Conservation (phyloP, 2,329 filamentous ascomycete genomes). For the Colletotrichum sp. region DNA sequence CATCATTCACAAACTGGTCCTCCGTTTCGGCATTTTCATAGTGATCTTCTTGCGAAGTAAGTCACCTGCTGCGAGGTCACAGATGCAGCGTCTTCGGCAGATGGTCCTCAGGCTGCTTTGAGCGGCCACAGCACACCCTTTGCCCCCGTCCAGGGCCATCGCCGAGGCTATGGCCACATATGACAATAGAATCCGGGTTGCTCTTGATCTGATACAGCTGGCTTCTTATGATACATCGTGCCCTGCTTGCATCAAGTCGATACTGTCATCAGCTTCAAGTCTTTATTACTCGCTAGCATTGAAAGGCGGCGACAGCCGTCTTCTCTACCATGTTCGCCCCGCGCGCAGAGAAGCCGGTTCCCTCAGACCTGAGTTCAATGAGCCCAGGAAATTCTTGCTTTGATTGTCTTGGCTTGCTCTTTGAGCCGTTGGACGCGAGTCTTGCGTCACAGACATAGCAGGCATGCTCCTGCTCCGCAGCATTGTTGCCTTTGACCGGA, state of each 20-base stretch:
- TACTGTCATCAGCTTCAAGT: not conserved
- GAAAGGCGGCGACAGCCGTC: slow-evolving; percentile 74
- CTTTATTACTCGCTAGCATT: slow-evolving; percentile 59
- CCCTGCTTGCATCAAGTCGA: not conserved
- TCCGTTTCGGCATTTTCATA: slow-evolving; percentile 71
- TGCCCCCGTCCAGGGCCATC: not conserved
- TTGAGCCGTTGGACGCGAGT: slow-evolving; percentile 58
- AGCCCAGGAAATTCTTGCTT: slow-evolving; percentile 72
- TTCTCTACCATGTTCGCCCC: slow-evolving; percentile 84
- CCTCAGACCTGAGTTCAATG: slow-evolving; percentile 82
- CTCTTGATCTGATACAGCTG: not conserved
- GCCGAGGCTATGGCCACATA: not conserved
- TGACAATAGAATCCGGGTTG: not conserved
- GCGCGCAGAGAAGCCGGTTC: slow-evolving; percentile 91
- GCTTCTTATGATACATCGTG: not conserved
- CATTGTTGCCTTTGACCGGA: slow-evolving; percentile 46
- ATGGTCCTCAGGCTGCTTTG: not conserved
- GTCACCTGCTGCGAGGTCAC: slow-evolving; percentile 12
- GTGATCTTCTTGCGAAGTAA: not conserved
- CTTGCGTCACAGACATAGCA: slow-evolving; percentile 91
- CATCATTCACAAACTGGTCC: slow-evolving; percentile 72
- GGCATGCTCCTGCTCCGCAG: slow-evolving; percentile 50
- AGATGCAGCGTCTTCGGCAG: slow-evolving; percentile 23
- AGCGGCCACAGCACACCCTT: not conserved
- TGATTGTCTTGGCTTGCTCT: slow-evolving; percentile 41